phyloP scores from a whole-genome alignment of 495 filamentous ascomycete genomes.

The Penicillium robsamsonii region DNA sequence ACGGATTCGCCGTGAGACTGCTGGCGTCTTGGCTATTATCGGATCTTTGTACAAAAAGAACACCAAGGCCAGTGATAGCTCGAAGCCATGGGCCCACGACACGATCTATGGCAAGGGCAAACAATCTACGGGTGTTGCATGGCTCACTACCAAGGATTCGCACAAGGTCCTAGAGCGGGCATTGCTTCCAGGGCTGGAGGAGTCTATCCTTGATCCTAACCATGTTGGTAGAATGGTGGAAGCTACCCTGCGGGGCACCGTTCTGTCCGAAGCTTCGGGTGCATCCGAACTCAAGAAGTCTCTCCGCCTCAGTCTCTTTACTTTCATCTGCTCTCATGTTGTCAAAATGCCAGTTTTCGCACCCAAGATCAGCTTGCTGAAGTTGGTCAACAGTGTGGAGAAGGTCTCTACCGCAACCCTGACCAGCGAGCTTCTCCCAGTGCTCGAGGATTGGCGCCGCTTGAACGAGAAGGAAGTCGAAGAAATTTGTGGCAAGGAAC shows the following conservation, averaged over 20 bases:
- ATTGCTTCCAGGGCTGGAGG: constrained; percentile 71
- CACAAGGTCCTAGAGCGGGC: constrained; percentile 60
- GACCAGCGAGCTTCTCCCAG: constrained; percentile 65
- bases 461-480: constrained; percentile 44
- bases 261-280: constrained; percentile 33
- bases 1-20: constrained; percentile 71
- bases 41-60: constrained; percentile 47
- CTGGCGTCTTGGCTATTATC: constrained; percentile 55
- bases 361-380: constrained; percentile 67
- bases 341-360: constrained; percentile 61
- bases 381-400: constrained; percentile 65
- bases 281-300: constrained; percentile 63
- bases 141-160: constrained; percentile 57
- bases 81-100: constrained; percentile 50
- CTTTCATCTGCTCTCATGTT: constrained; percentile 73
- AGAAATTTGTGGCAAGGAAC: constrained; percentile 52
- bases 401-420: constrained; percentile 65
- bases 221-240: constrained; percentile 62
- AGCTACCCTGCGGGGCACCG: constrained; percentile 50
- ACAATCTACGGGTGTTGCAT: constrained; percentile 49
- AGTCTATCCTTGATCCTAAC: constrained; percentile 71
- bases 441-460: constrained; percentile 63
- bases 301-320: constrained; percentile 60
- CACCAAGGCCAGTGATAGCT: constrained; percentile 32
- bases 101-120: constrained; percentile 56